phyloP scores from a whole-genome alignment of 2,329 filamentous ascomycete genomes.

The Lecanicillium sp. region DNA sequence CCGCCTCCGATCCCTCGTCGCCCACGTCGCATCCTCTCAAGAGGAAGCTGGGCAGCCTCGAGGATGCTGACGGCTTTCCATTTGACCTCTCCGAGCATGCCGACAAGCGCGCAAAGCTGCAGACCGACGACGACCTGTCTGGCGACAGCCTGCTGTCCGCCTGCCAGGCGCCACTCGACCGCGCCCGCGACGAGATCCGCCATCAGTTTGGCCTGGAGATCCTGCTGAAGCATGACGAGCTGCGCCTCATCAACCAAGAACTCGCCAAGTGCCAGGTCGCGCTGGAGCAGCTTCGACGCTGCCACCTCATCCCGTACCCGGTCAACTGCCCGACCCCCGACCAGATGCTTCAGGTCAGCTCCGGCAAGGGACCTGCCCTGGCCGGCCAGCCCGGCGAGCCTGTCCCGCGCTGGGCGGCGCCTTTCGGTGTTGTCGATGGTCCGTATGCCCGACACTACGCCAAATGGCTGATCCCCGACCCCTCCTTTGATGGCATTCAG shows the following conservation, averaged over 20 bases:
- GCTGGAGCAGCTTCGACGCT: slow-evolving; percentile 87
- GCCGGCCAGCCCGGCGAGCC: slow-evolving; percentile 53
- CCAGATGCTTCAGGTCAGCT: slow-evolving; percentile 62
- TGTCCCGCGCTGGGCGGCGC: slow-evolving; percentile 69
- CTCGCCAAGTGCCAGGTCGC: slow-evolving; percentile 91
- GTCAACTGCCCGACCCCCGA: slow-evolving; percentile 58
- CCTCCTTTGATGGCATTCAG: slow-evolving; percentile 68
- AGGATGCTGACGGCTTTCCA: slow-evolving; percentile 19
- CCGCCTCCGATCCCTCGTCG: slow-evolving; percentile 7
- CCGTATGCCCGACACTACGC: slow-evolving; percentile 92
- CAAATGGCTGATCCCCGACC: slow-evolving; percentile 88
- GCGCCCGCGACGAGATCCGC: slow-evolving; percentile 65
- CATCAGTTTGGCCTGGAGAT: slow-evolving; percentile 89
- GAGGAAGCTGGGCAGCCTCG: slow-evolving; percentile 29
- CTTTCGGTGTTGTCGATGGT: slow-evolving; percentile 85
- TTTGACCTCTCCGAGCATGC: slow-evolving; percentile 17
- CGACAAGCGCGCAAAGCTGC: slow-evolving; percentile 33
- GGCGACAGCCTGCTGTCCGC: slow-evolving; percentile 3
- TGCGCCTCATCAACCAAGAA: slow-evolving; percentile 91
- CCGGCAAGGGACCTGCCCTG: slow-evolving; percentile 66
- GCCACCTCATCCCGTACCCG: slow-evolving; percentile 86
- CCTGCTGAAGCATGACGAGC: slow-evolving; percentile 85
- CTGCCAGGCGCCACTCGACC: slow-evolving; percentile 28
- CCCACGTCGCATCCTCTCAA: slow-evolving; percentile 26
- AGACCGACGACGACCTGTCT: neutral